These are phyloP conservation scores for Nemophila menziesii DNA, from an alignment of 257 asterid species.

Conservation along the genomic window DNA sequence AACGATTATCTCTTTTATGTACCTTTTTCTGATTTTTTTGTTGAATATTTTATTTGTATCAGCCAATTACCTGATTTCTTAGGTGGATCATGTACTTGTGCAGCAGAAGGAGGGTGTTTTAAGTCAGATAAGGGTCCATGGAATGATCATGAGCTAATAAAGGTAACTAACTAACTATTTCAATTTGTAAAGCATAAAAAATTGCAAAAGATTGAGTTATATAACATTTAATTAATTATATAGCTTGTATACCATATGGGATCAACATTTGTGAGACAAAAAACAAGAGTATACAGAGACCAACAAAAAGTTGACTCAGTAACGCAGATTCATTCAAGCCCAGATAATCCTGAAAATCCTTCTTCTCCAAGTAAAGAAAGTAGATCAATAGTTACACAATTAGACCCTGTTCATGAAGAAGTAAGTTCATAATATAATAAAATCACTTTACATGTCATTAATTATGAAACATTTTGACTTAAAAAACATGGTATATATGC, in stretches of 20 bases:
- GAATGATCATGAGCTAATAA: conserved; percentile 84
- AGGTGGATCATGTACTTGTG: conserved; percentile 86
- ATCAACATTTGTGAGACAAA: conserved; percentile 34
- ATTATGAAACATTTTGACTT: conserved; percentile 5
- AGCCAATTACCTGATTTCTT: conserved; percentile 90
- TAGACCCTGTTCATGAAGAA: conserved; percentile 56
- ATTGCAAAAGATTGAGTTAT: neutral
- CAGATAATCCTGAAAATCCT: conserved; percentile 44
- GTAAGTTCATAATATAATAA: conserved; percentile 32
- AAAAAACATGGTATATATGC: conserved; percentile 12
- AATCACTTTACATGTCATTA: neutral
- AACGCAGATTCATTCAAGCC: conserved; percentile 37
- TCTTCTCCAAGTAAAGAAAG: conserved; percentile 33
- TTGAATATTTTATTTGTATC: conserved; percentile 7
- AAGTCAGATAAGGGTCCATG: conserved; percentile 90
- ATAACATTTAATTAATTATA: conserved; percentile 9
- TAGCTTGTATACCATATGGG: conserved; percentile 58
- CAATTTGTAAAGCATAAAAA: neutral
- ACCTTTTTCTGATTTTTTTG: conserved; percentile 15
- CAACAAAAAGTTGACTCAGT: conserved; percentile 33
- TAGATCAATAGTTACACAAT: conserved; percentile 23
- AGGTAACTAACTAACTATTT: conserved; percentile 27
- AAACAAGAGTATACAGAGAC: conserved; percentile 29
- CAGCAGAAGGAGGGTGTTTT: conserved; percentile 82
- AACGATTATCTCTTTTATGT: neutral